phyloP scores from a whole-genome alignment of 306 rosid species.

The Ochetophila trinervis region DNA sequence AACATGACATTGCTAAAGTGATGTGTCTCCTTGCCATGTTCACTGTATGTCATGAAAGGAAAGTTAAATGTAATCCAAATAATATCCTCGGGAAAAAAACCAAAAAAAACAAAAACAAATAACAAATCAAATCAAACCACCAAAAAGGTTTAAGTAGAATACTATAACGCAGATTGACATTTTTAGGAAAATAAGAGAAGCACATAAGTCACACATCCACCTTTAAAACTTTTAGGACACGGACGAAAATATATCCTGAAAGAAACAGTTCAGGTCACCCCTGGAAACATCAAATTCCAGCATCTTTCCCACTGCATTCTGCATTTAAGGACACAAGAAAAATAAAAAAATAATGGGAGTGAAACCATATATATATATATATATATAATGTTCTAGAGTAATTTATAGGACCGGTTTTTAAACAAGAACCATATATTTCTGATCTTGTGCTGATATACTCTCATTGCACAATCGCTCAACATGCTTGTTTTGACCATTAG shows the following conservation, averaged over 20 bases:
- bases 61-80: too few relatives aligned
- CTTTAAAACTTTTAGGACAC: slow-evolving; percentile 12
- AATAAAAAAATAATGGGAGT: background rate
- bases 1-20: too few relatives aligned
- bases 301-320: slow-evolving; percentile 69
- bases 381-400: background rate
- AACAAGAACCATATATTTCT: slow-evolving; percentile 57
- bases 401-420: slow-evolving; percentile 3
- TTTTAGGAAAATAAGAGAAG: too few relatives aligned
- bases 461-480: slow-evolving; percentile 60
- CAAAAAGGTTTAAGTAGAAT: background rate
- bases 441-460: slow-evolving; percentile 58
- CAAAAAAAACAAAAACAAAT: background rate
- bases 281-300: slow-evolving; percentile 59
- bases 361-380: slow-evolving; percentile 4
- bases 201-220: background rate
- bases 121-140: background rate
- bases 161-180: too few relatives aligned
- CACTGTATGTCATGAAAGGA: too few relatives aligned
- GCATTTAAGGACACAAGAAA: slow-evolving; percentile 28
- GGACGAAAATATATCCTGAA: slow-evolving; percentile 55
- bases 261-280: slow-evolving; percentile 57
- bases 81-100: background rate
- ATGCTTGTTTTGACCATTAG: slow-evolving; percentile 43
- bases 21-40: too few relatives aligned